Base-by-base conservation (phyloP, 140 eudicot species). In the Erigeron philadelphicus region DNA sequence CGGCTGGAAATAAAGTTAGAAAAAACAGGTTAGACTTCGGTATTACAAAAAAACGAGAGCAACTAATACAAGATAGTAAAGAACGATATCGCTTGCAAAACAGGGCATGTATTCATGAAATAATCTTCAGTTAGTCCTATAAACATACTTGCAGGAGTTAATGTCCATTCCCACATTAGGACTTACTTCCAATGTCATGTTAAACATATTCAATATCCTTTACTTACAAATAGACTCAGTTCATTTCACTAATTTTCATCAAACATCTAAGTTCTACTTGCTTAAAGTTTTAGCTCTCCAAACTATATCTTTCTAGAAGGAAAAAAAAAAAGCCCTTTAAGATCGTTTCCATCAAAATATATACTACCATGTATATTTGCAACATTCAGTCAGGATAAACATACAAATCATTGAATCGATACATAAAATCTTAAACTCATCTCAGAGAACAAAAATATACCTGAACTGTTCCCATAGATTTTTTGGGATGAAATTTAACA, bases 391-490 rank as follows among this genome's bases (percentile, higher is more conserved):
- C 69, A 66, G 13, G n/a, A 48, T 19, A 40, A 11, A 70, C 62
- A 64, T 67, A 23, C 49, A 23, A 50, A 23, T 21, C 72, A 76
- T 25, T 16, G 23, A 38, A 62, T 42, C 60, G 17, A 11, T 13
- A 54, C 56, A 60, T 25, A 48, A 58, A 49, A 59, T 56, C 68
- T 42, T 25, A 68, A 72, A 73, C 16, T 52, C 60, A 13, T 16
- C 23, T 61, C 17, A 56, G 11, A 23, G 13, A 7, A 17, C 21
- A 73, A 43, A 43, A 15, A 49, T 74, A 1, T 75, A 92, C 98
- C 98, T 93, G 87, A 93, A 93, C 72, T 93, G 98, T 68, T 93
- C 96, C 95, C 96, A 93, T 67, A 93, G 66, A 77, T 93, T 93
- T 68, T 89, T 93, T 3, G 98, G 98, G 13, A 93, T 82, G 72